Evolutionary conservation across 1,284 basidiomycete genomes (phyloP).

Genomic region (Ustilago trichophora): DNA sequence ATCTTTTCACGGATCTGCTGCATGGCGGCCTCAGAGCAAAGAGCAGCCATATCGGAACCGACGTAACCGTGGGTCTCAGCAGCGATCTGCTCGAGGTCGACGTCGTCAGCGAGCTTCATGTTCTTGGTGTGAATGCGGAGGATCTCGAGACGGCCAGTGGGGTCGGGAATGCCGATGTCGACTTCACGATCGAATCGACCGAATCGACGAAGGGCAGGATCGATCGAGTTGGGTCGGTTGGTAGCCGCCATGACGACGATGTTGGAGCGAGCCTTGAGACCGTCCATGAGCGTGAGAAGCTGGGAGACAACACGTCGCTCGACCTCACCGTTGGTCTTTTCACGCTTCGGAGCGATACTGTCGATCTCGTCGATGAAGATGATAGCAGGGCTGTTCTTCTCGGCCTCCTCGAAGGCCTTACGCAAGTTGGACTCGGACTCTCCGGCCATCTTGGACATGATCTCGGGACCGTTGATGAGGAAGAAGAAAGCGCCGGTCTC

Average conservation of each 20-base stretch:
- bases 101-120: slow-evolving; percentile 98
- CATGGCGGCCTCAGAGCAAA: slow-evolving; percentile 97
- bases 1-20: slow-evolving; percentile 99
- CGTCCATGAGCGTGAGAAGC: slow-evolving; percentile 97
- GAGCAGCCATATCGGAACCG: slow-evolving; percentile 93
- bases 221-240: slow-evolving; percentile 98
- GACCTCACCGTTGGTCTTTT: slow-evolving; percentile 99
- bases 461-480: slow-evolving; percentile 98
- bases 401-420: slow-evolving; percentile 98
- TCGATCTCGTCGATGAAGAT: slow-evolving; percentile 99
- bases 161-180: slow-evolving; percentile 98
- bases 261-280: slow-evolving; percentile 96
- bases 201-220: slow-evolving; percentile 95
- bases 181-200: slow-evolving; percentile 99
- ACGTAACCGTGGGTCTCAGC: slow-evolving; percentile 99
- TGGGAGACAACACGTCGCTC: slow-evolving; percentile 99
- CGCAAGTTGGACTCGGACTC: slow-evolving; percentile 96
- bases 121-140: slow-evolving; percentile 99
- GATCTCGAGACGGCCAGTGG: slow-evolving; percentile 96
- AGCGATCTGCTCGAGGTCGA: slow-evolving; percentile 95
- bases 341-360: slow-evolving; percentile 98
- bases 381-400: slow-evolving; percentile 99
- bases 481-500: slow-evolving; percentile 99
- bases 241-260: slow-evolving; percentile 99
- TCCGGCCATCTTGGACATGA: slow-evolving; percentile 99